These are phyloP conservation scores for Arthroderma sp. DNA, from an alignment of 2,329 filamentous ascomycete genomes.

Conservation along the genomic window DNA sequence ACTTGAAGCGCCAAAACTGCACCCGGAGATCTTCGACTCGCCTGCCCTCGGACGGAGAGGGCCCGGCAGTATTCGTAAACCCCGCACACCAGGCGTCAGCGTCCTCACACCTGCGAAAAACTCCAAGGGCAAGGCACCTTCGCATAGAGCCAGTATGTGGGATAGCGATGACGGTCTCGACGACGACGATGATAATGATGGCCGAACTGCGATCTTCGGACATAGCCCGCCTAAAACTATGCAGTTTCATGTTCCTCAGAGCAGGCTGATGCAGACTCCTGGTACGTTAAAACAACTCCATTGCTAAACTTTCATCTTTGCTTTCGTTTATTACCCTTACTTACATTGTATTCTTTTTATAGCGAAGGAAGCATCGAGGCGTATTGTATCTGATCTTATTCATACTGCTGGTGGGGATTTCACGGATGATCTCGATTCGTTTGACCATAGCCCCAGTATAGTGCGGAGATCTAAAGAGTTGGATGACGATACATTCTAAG, in stretches of 20 bases:
- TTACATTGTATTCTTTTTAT: constrained; percentile 3
- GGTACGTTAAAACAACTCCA: constrained; percentile 19
- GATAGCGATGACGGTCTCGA: constrained; percentile 58
- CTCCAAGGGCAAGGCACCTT: constrained; percentile 17
- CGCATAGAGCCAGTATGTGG: constrained; percentile 42
- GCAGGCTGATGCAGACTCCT: constrained; percentile 36
- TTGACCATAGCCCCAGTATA: constrained; percentile 33
- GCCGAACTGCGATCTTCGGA: constrained; percentile 47
- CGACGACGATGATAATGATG: constrained; percentile 45
- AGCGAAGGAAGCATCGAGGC: constrained; percentile 38
- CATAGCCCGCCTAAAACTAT: constrained; percentile 76
- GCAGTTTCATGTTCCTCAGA: constrained; percentile 40
- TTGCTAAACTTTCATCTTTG: neutral
- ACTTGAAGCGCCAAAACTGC: constrained; percentile 66
- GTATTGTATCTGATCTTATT: constrained; percentile 36
- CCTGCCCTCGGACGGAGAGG: constrained; percentile 36
- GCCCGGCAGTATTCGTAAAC: constrained; percentile 24
- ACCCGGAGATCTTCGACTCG: constrained; percentile 74
- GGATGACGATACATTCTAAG: constrained; percentile 36
- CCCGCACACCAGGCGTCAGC: constrained; percentile 57
- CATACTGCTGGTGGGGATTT: constrained; percentile 28
- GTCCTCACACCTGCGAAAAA: constrained; percentile 57
- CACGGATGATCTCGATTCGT: constrained; percentile 18
- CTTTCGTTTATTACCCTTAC: neutral
- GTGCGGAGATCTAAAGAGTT: constrained; percentile 28